phyloP scores from a whole-genome alignment of 176 grass and related monocot genomes.

The Ensete glaucum region DNA sequence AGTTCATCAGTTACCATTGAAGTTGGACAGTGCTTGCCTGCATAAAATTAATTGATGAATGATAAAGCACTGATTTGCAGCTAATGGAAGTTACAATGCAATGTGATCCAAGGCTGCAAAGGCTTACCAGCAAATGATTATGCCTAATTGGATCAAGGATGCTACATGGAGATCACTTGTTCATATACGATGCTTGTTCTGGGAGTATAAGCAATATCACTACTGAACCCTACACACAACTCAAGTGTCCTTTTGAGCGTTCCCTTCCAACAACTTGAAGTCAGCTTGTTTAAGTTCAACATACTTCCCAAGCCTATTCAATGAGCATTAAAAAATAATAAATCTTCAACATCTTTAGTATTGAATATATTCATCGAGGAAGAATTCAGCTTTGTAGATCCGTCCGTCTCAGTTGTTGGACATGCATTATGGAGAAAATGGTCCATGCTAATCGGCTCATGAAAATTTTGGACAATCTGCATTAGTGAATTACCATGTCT shows the following conservation, averaged over 20 bases:
- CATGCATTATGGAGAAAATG: no score
- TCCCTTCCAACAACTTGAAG: slow-evolving; percentile 64
- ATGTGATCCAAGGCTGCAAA: neutral
- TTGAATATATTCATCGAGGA: no score
- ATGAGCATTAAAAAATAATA: neutral
- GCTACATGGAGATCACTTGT: neutral
- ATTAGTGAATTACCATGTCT: no score
- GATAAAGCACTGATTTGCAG: neutral
- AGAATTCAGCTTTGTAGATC: no score
- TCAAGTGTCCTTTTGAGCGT: slow-evolving; percentile 20
- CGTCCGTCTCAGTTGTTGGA: no score
- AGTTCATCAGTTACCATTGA: neutral
- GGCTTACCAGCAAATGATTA: neutral
- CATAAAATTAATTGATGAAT: neutral
- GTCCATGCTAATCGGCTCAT: no score
- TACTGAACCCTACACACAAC: neutral
- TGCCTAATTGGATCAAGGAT: neutral
- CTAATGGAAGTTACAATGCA: neutral
- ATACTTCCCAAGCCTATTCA: slow-evolving; percentile 69
- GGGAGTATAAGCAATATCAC: neutral
- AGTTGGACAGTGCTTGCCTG: neutral
- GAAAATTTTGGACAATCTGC: no score
- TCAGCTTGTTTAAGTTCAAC: slow-evolving; percentile 78
- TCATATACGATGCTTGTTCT: neutral
- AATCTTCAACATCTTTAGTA: neutral